Percentiles rank a stretch among this genome's conserved stretches.
These are phyloP conservation scores for Arabidopsis thaliana DNA, from an alignment of 345 rosid species.

Conservation along the genomic window TAIR10.1 NC_003070.9:19654001-19654500, in stretches of 20 bases:
- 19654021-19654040: constrained; percentile 27
- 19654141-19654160: background rate
- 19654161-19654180: background rate
- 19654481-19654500: too few relatives aligned
- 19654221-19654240: background rate
- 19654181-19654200: background rate
- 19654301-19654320: background rate
- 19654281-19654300: background rate
- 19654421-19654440: background rate
- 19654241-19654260: background rate
- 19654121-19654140: background rate
- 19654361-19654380: background rate
- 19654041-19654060: background rate
- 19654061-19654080: background rate
- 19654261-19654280: background rate
- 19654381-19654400: background rate
- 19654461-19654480: background rate
- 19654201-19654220: background rate
- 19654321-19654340: background rate
- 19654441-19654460: background rate
- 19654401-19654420: background rate
- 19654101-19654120: background rate
- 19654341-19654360: background rate
- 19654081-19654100: background rate
- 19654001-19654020: constrained; percentile 8